These are phyloP conservation scores for Phytophthora meadii DNA, from an alignment of 352 stramenopile genomes.

Conservation along the genomic window DNA sequence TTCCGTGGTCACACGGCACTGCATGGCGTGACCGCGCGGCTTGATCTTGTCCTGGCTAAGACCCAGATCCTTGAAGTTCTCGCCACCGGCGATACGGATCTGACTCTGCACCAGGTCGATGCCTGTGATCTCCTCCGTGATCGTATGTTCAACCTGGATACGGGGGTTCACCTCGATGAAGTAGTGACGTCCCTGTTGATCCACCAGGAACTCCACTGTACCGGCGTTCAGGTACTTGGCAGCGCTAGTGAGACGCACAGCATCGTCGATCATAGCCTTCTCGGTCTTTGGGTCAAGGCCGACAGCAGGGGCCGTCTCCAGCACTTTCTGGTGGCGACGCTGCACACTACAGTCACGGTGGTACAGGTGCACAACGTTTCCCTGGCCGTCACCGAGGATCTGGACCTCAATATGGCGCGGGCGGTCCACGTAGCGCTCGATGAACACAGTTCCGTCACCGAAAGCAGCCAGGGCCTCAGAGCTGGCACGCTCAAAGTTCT, in stretches of 20 bases:
- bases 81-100: constrained; percentile 94
- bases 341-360: constrained; percentile 99
- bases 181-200: constrained; percentile 92
- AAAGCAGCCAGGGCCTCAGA: constrained; percentile 92
- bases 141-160: constrained; percentile 96
- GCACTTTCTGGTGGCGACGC: constrained; percentile 97
- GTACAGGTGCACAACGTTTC: constrained; percentile 95
- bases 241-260: constrained; percentile 89
- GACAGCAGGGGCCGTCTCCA: constrained; percentile 94
- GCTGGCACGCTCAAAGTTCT: constrained; percentile 89
- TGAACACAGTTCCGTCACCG: constrained; percentile 95
- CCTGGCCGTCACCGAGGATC: constrained; percentile 95
- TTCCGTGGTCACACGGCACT: constrained; percentile 97
- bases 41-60: constrained; percentile 95
- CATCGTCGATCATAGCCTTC: constrained; percentile 93
- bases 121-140: constrained; percentile 94
- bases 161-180: constrained; percentile 99
- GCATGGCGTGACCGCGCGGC: constrained; percentile 94
- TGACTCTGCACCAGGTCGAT: constrained; percentile 98
- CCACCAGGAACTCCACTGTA: constrained; percentile 99
- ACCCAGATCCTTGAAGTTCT: constrained; percentile 93
- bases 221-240: constrained; percentile 97
- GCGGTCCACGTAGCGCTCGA: constrained; percentile 96
- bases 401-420: constrained; percentile 98
- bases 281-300: constrained; percentile 84